These are phyloP conservation scores for Leccinum pellstonianum DNA, from an alignment of 768 basidiomycete species.

Conservation along the genomic window DNA sequence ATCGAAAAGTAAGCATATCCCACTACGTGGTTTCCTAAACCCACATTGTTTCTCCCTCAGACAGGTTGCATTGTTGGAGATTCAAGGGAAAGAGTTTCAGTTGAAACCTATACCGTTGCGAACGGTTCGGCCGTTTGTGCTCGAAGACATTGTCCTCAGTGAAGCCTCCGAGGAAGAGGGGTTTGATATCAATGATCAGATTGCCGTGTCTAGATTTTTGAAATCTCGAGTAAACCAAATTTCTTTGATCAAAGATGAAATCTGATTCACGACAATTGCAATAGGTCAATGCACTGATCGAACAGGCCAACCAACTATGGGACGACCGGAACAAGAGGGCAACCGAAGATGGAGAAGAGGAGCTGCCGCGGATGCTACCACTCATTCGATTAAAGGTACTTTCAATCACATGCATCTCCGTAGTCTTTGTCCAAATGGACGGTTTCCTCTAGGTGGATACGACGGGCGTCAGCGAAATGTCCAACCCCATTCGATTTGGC, in stretches of 20 bases:
- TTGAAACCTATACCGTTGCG: constrained; percentile 83
- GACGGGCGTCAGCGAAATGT: constrained; percentile 85
- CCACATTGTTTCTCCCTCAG: constrained; percentile 39
- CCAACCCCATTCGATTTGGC: constrained; percentile 95
- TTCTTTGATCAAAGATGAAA: background rate
- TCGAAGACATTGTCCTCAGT: constrained; percentile 75
- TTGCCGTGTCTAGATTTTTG: constrained; percentile 79
- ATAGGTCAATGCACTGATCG: constrained; percentile 78
- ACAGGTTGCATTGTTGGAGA: constrained; percentile 86
- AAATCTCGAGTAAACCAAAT: constrained; percentile 54
- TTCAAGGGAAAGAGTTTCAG: constrained; percentile 86
- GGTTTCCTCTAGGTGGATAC: constrained; percentile 70
- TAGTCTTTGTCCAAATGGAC: background rate
- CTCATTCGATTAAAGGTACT: constrained; percentile 79
- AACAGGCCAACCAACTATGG: constrained; percentile 56
- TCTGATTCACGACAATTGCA: constrained; percentile 1
- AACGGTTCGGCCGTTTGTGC: constrained; percentile 91
- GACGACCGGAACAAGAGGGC: constrained; percentile 38
- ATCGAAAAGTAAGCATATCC: constrained; percentile 68
- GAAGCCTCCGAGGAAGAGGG: constrained; percentile 77
- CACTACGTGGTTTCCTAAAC: constrained; percentile 1
- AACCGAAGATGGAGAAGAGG: constrained; percentile 58
- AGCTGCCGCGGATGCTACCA: constrained; percentile 73
- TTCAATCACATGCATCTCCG: background rate
- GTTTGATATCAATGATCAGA: constrained; percentile 76